A percentile compares a stretch with the other conserved stretches of the same genome.
Evolutionary conservation across 345 rosid genomes (phyloP).

Genomic region (Arabidopsis thaliana): DNA sequence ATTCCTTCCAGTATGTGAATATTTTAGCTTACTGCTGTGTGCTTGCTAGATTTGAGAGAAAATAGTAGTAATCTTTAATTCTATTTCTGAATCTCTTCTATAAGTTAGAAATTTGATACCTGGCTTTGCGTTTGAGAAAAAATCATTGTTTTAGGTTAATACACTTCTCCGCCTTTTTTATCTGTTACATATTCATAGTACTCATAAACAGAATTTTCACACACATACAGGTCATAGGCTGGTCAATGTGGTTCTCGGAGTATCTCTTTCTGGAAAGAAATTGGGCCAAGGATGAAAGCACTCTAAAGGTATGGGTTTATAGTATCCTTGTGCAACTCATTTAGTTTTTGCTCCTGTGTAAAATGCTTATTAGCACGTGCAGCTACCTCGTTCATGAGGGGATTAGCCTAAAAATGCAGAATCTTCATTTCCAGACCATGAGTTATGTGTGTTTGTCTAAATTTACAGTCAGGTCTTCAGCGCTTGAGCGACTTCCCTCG

Average conservation of each 20-base stretch:
- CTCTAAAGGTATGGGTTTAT: constrained; percentile 52
- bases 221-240: constrained; percentile 81
- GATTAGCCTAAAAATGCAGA: constrained; percentile 8
- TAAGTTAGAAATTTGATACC: constrained; percentile 1
- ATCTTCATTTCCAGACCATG: constrained; percentile 10
- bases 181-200: constrained; percentile 9
- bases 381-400: background rate
- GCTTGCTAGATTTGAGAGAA: constrained; percentile 9
- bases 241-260: constrained; percentile 99
- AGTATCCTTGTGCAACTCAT: constrained; percentile 23
- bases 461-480: constrained; percentile 83
- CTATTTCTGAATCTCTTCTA: constrained; percentile 3
- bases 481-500: constrained; percentile 78
- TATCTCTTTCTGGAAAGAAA: constrained; percentile 89
- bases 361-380: background rate
- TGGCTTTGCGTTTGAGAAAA: constrained; percentile 10
- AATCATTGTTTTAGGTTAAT: background rate
- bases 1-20: constrained; percentile 79
- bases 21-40: constrained; percentile 12
- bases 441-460: constrained; percentile 22
- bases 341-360: constrained; percentile 8
- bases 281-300: constrained; percentile 92
- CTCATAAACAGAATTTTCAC: constrained; percentile 20
- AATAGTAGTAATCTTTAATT: background rate
- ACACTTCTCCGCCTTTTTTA: background rate